Base-by-base conservation (phyloP, 192 early-diverging fungal genomes). In the Paraglomus occultum region DNA sequence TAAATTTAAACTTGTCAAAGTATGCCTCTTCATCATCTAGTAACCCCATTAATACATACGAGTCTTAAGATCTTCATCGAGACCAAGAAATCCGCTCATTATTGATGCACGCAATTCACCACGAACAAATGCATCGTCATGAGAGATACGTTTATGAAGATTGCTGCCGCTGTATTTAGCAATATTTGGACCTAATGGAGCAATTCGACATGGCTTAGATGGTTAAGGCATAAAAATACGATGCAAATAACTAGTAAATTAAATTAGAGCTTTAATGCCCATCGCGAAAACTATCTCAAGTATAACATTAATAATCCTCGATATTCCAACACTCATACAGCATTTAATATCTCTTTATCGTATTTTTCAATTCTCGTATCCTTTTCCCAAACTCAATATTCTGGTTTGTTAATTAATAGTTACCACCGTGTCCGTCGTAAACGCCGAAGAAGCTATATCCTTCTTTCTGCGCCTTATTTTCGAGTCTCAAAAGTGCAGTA, bases 371-470 rank as follows among this genome's bases (percentile, higher is more conserved):
- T 31, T 31, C n/a, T n/a, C 31, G 31, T 31, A 31, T 31, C 31
- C 31, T 31, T 31, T 31, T 3, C 31, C 31, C 31, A 31, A 31
- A 31, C 31, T 31, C 31, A 31, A 31, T 15, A n/a, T 14, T 17
- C 15, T 51, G 20, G 52, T 3, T 62, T 43, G 9, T 48, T 18
- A 15, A 31, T 15, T 15, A 39, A 15, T 22, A 71, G 72, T 81
- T 86, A 74, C 92, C 90, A 74, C 94, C 96, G 73, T 99, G 96
- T 5, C 96, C 96, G 76, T 99, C 96, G 78, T 89, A 99, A 15
- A 99, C 95, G n/a, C 88, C 93, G 85, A 97, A 99, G 77, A 96
- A 97, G 22, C 91, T 90, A 15, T 80, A 78, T 57, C 78, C 78
- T 46, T 87, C 82, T 48, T 83, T 83, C 31, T 31, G 31, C 31